These are phyloP conservation scores for Hevea brasiliensis DNA, from an alignment of 345 rosid genomes.

Conservation along the genomic window DNA sequence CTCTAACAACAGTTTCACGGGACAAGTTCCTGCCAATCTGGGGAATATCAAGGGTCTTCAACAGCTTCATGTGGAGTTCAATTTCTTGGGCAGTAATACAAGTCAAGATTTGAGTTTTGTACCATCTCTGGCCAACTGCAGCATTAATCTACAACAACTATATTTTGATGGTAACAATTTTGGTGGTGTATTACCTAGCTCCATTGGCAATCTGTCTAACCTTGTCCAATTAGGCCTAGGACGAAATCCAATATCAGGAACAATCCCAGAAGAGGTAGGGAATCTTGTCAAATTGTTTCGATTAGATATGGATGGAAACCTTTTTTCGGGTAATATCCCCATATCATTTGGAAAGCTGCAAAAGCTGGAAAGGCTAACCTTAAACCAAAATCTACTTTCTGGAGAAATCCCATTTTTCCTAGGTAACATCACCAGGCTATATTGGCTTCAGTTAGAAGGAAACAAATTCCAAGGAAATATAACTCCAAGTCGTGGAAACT, in stretches of 20 bases:
- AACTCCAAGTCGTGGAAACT: not conserved
- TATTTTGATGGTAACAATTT: not conserved
- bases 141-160: not conserved
- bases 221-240: rapidly evolving
- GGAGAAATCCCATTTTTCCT: conserved; percentile 19
- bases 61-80: not conserved
- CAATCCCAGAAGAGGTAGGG: conserved; percentile 2
- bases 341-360: not conserved
- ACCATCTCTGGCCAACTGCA: conserved; percentile 5
- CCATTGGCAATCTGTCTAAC: conserved; percentile 5
- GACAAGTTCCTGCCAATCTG: not conserved
- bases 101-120: conserved; percentile 19
- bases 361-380: not conserved
- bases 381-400: not conserved
- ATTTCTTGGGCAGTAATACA: not conserved
- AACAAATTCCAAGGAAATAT: conserved; percentile 19
- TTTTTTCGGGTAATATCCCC: conserved; percentile 16
- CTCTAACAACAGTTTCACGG: not conserved
- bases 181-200: not conserved
- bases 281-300: conserved; percentile 21
- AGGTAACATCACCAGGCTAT: not conserved
- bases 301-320: not conserved
- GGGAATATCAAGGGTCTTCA: not conserved
- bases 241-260: not conserved
- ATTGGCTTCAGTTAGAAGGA: not conserved